A percentile compares a stretch with the other conserved stretches of the same genome.
Conservation (phyloP, 2,329 filamentous ascomycete genomes). For the Colletotrichum limetticola region DNA sequence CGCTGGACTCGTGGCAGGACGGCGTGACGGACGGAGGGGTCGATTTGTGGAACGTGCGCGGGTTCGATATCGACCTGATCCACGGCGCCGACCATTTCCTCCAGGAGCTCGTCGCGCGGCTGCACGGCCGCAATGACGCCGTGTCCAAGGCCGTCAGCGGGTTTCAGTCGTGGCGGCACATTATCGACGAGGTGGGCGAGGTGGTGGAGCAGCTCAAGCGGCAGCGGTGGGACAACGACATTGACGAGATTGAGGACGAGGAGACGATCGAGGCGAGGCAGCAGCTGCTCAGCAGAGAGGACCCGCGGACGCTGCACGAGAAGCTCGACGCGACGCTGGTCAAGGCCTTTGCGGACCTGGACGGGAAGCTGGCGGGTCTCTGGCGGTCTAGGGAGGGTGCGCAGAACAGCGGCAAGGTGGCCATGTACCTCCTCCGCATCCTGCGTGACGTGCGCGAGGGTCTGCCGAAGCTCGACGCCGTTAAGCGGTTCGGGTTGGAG, state of each 20-base stretch:
- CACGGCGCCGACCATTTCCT: conserved; percentile 76
- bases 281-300: conserved; percentile 75
- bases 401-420: conserved; percentile 61
- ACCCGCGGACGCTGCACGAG: conserved; percentile 72
- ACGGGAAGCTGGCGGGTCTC: conserved; percentile 62
- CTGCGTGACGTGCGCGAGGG: conserved; percentile 78
- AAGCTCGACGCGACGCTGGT: conserved; percentile 66
- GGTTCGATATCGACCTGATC: conserved; percentile 73
- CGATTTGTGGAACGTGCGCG: conserved; percentile 75
- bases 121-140: conserved; percentile 77
- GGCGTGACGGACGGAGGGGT: conserved; percentile 60
- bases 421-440: conserved; percentile 77
- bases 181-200: conserved; percentile 73
- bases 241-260: conserved; percentile 80
- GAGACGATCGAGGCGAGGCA: conserved; percentile 75
- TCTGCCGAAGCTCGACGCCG: conserved; percentile 63
- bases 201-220: conserved; percentile 73
- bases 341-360: conserved; percentile 67
- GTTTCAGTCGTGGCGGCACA: conserved; percentile 79
- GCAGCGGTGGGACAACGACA: conserved; percentile 80
- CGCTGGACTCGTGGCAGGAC: conserved; percentile 69
- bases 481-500: conserved; percentile 67
- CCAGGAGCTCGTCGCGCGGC: conserved; percentile 72
- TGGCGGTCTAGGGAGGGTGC: conserved; percentile 59
- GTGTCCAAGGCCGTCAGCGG: conserved; percentile 70